Percentiles rank a stretch among this genome's conserved stretches.
Conservation (phyloP, 768 basidiomycete species). For the Cubamyces sp. region DNA sequence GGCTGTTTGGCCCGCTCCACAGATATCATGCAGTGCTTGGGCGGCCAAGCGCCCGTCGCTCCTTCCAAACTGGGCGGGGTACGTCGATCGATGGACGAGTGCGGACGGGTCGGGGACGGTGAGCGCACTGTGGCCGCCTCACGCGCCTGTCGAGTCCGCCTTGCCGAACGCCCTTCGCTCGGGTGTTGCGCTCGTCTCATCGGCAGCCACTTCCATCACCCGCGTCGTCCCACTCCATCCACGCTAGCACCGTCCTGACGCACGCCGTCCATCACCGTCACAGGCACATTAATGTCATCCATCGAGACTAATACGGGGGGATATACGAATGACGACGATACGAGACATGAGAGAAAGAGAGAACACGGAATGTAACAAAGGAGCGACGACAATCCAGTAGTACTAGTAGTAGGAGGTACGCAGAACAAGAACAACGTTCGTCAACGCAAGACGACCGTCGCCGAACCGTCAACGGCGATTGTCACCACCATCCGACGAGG, state of each 20-base stretch:
- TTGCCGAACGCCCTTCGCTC: constrained; percentile 1
- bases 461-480: neutral
- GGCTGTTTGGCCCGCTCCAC: constrained; percentile 15
- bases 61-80: neutral
- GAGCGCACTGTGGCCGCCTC: no score
- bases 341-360: constrained; percentile 2
- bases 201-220: no score
- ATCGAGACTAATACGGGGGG: constrained; percentile 3
- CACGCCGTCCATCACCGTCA: neutral
- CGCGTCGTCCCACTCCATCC: no score
- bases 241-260: no score
- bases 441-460: neutral
- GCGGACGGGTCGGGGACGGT: neutral
- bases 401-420: neutral
- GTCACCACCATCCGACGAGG: neutral
- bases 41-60: neutral
- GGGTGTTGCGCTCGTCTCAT: neutral
- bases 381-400: constrained; percentile 19
- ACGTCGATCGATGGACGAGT: constrained; percentile 6
- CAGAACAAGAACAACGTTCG: constrained; percentile 2
- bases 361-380: constrained; percentile 5
- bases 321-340: neutral
- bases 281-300: constrained; percentile 17
- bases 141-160: neutral
- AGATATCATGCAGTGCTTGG: constrained; percentile 18